phyloP scores from a whole-genome alignment of 345 rosid species.

The Syzygium grande region DNA sequence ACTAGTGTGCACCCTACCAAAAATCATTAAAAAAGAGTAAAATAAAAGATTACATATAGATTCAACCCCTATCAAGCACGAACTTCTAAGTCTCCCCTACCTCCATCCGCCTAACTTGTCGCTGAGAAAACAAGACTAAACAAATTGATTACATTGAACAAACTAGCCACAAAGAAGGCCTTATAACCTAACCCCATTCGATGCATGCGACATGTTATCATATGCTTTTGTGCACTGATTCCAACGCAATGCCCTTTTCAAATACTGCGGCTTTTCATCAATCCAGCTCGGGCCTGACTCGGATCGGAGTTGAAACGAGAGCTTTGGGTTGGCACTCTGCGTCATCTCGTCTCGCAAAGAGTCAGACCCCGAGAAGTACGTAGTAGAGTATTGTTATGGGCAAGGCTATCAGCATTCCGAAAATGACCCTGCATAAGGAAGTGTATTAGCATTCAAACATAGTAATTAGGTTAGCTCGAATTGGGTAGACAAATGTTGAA shows the following conservation, averaged over 20 bases:
- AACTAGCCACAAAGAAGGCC: neutral
- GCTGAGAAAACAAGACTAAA: neutral
- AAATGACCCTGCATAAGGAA: slow-evolving; percentile 25
- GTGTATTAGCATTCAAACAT: neutral
- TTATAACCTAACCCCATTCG: neutral
- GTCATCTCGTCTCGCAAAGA: neutral
- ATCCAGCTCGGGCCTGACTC: neutral
- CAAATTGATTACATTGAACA: neutral
- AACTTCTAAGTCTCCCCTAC: neutral
- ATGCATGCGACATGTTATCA: neutral
- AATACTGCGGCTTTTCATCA: neutral
- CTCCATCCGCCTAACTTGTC: neutral
- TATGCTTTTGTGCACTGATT: neutral
- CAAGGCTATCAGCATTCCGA: slow-evolving; percentile 44
- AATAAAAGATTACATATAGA: neutral
- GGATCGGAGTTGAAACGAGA: neutral
- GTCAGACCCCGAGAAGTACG: slow-evolving; percentile 25
- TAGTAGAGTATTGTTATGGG: slow-evolving; percentile 35
- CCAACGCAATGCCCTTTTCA: neutral
- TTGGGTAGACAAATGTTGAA: neutral
- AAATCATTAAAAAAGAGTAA: neutral
- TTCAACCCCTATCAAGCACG: neutral
- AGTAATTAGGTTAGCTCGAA: neutral
- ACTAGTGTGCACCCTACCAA: neutral
- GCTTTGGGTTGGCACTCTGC: neutral